Base-by-base conservation (phyloP, 129 eudicot genomes). In the Centrapalus pauciflorus region DNA sequence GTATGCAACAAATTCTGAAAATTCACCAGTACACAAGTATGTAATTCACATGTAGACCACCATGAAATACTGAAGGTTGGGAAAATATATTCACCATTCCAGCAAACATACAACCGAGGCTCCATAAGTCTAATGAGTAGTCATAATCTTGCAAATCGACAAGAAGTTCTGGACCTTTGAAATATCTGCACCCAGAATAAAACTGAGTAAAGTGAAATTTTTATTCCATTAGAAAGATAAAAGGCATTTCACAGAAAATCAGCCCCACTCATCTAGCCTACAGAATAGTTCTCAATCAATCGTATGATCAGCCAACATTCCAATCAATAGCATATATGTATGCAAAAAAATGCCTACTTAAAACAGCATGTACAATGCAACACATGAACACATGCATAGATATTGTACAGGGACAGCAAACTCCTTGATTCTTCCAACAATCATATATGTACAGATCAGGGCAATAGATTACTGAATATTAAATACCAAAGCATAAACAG, bases 31-130 rank as follows among this genome's bases (percentile, higher is more conserved):
- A n/a, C n/a, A n/a, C n/a, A 55, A 1, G 19, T 17, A 12, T 46
- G 7, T 20, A 23, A 43, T 16, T 21, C 55, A 49, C n/a, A 57
- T 66, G 17, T 19, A 52, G 34, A 19, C 25, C 2, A 8, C 8
- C 2, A 63, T 62, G 63, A 27, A 16, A 70, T 20, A 23, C 23
- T 19, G 26, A 24, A 51, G 46, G 10, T 4, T 27, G 55, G 55
- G n/a, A 46, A 49, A 34, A 51, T 43, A 30, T 19, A 33, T 76
- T 75, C 55, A 89, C 97, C 97, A 89, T 89, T 78, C 97, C 97
- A 35, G 95, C 97, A 59, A 89, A 86, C 97, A 89, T 89, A 55
- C 95, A 86, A 46, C 97, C 97, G 34, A 89, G 97, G 71, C 97
- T 89, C 97, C 97, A 89, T 67, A 89, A 59, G 69, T 89, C 97